Base-by-base conservation (phyloP, 495 filamentous ascomycete genomes). In the Xylaria venustula region DNA sequence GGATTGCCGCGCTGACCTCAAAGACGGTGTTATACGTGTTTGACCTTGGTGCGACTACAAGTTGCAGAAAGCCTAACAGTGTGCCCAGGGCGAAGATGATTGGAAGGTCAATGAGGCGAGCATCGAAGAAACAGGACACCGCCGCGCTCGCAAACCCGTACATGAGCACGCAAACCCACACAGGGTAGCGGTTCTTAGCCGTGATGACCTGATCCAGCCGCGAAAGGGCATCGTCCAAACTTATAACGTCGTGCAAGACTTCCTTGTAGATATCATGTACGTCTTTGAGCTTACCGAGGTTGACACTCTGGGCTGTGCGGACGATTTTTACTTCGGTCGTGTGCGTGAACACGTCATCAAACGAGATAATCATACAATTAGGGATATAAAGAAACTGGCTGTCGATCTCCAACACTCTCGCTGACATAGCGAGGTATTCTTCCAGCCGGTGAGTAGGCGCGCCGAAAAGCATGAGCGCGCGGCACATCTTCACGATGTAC, bases 251-350 rank as follows among this genome's bases (percentile, higher is more conserved):
- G 69, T 96, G 91, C 17, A 95, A 84, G 15, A 96, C 91, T 64
- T 91, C 86, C 74, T 97, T 96, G 79, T 96, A 97, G 44, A 95
- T 86, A 37, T 89, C 82, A 69, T 96, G 91, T 2, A 87, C 85
- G 61, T 96, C 92, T 12, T 88, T 82, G 26, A 97, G 77, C 60
- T 87, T 89, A 3, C 90, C 89, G n/a, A 97, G 77, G 74, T 97
- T 88, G 47, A 96, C 81, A 0, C 89, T 90, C 68, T 91, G 88
- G 2, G 70, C 70, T 6, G 83, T 80, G 34, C 89, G 84, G 9
- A 97, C 86, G 40, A 97, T 83, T 71, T 92, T 92, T 54, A 96
- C 90, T 71, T 95, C 92, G 3, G 92, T 90, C 15, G 93, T 96
- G 67, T 96, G 92, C 5, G 90, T 93, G 26, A 86, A 81, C 26